A percentile compares a stretch with the other conserved stretches of the same genome.
Evolutionary conservation across 495 filamentous ascomycete genomes (phyloP).

Genomic region (Penicillium tannophilum): DNA sequence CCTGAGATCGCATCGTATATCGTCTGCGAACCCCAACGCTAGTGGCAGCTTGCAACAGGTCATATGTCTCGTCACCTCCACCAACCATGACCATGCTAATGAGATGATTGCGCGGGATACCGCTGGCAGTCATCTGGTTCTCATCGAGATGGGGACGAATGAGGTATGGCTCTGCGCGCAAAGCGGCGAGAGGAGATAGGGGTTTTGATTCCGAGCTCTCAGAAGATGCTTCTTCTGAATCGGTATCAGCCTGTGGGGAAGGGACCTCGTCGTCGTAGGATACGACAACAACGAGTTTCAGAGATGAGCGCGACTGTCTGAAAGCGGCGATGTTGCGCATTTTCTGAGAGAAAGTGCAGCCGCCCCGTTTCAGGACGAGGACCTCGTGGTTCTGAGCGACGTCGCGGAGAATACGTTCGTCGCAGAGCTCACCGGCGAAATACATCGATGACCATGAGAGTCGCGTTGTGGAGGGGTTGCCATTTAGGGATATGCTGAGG

Average conservation of each 20-base stretch:
- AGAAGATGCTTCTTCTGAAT: background rate
- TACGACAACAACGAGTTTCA: slow-evolving; percentile 84
- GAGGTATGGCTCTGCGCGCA: slow-evolving; percentile 46
- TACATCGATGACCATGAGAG: slow-evolving; percentile 72
- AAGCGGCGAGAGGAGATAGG: slow-evolving; percentile 36
- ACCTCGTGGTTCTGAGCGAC: slow-evolving; percentile 71
- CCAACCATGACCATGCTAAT: slow-evolving; percentile 86
- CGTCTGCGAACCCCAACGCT: slow-evolving; percentile 73
- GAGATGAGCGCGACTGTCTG: slow-evolving; percentile 54
- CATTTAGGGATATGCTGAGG: slow-evolving; percentile 40
- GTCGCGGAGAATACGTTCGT: slow-evolving; percentile 58
- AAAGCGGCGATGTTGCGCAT: slow-evolving; percentile 79
- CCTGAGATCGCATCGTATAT: slow-evolving; percentile 81
- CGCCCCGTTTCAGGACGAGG: slow-evolving; percentile 80
- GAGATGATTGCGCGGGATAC: slow-evolving; percentile 69
- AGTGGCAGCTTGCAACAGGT: slow-evolving; percentile 59
- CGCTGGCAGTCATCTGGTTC: slow-evolving; percentile 68
- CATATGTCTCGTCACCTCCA: slow-evolving; percentile 69
- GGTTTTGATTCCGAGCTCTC: background rate
- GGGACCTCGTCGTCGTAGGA: slow-evolving; percentile 55
- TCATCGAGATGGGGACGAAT: slow-evolving; percentile 78
- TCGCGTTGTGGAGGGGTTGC: slow-evolving; percentile 41
- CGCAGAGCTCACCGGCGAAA: slow-evolving; percentile 70
- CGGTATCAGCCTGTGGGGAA: background rate
- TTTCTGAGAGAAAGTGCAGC: slow-evolving; percentile 83